Base-by-base conservation (phyloP, 257 asterid genomes). In the Solanum dulcamara region DNA sequence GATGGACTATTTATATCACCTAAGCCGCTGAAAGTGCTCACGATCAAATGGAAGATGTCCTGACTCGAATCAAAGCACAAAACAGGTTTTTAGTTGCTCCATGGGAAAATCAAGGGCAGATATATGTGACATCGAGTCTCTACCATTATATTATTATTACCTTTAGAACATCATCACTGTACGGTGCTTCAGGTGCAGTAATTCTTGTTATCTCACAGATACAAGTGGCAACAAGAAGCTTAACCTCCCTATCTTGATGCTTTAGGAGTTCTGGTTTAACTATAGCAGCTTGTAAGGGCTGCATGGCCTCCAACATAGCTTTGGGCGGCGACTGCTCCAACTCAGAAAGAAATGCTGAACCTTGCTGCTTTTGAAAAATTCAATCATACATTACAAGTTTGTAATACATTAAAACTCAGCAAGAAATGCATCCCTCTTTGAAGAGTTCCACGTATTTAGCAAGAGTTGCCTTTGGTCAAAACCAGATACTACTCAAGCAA, bases 181-280 rank as follows among this genome's bases (percentile, higher is more conserved):
- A 97, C 38, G 99, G 99, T 87, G 98, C 95, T 87, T 94, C 98
- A 0, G 99, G 99, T 83, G 99, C 99, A 86, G 98, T 97, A 74
- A 97, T 95, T 86, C 99, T 93, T 85, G 98, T 95, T 87, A 97
- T 97, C 90, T 97, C 99, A 85, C 99, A 97, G 24, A 93, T 91
- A 88, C 99, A 95, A 14, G 99, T 92, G 86, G 99, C 98, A 59
- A 97, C 98, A 57, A 94, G 95, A 87, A 97, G 96, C 87, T 91
- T 93, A 85, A 97, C 94, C 90, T 97, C 99, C 91, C 93, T 89
- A 88, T 97, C 99, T 53, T 94, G 95, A 93, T 97, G 99, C 85
- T 94, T 93, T 88, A 95, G 88, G 85, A 97, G 97, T 85, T 95
- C 98, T 37, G 98, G 93, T 90, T 94, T 92, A 46, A 92, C 96